phyloP scores from a whole-genome alignment of 441 rosid genomes.

The Caryocar brasiliense region DNA sequence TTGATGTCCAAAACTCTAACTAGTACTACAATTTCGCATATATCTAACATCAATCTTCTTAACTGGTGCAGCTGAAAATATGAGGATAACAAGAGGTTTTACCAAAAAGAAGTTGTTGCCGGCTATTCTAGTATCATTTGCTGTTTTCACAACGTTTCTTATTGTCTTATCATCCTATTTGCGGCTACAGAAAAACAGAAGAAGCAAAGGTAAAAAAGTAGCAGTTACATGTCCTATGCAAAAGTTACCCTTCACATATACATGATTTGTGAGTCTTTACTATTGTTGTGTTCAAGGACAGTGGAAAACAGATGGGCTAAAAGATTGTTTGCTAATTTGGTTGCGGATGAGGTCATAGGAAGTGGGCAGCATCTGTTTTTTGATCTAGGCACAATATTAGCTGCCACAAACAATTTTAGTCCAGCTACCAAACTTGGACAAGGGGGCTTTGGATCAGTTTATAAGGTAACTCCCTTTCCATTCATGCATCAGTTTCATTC shows the following conservation, averaged over 20 bases:
- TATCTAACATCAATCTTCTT: too few relatives aligned
- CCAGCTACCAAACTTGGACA: conserved; percentile 17
- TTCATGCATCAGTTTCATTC: too few relatives aligned
- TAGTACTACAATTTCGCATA: too few relatives aligned
- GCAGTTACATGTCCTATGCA: too few relatives aligned
- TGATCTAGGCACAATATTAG: not conserved
- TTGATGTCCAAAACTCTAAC: too few relatives aligned
- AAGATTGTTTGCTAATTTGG: not conserved
- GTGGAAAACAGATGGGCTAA: not conserved
- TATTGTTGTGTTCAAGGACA: not conserved
- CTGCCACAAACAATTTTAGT: conserved; percentile 22
- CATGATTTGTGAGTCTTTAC: too few relatives aligned
- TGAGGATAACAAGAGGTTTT: not conserved
- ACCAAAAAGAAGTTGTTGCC: not conserved
- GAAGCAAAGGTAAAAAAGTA: conserved; percentile 5
- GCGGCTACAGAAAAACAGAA: not conserved
- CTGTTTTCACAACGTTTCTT: not conserved
- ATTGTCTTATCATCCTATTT: not conserved
- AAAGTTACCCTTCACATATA: too few relatives aligned
- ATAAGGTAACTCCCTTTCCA: too few relatives aligned
- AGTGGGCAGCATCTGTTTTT: conserved; percentile 8
- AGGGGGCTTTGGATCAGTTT: conserved; percentile 25
- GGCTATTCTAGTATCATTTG: not conserved
- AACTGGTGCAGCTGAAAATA: not conserved
- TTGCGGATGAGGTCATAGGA: not conserved